Percentiles rank a stretch among this genome's conserved stretches.
These are phyloP conservation scores for Striga asiatica DNA, from an alignment of 257 asterid genomes.

Conservation along the genomic window DNA sequence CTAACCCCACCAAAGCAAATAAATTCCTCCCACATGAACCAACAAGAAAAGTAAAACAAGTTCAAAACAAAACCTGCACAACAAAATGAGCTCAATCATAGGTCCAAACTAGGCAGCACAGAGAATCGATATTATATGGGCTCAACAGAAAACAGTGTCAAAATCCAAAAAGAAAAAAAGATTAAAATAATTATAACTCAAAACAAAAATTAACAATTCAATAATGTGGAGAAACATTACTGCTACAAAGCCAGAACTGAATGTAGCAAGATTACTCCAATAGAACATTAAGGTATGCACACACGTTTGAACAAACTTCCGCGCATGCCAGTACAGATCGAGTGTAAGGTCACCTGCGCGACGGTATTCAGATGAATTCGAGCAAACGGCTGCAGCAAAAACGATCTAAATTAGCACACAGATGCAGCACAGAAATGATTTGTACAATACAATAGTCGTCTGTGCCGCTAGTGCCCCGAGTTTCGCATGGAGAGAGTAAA, in stretches of 20 bases:
- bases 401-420: not conserved
- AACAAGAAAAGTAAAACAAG: not conserved
- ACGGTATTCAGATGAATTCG: not conserved
- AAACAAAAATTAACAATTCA: not conserved
- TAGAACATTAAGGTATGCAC: not conserved
- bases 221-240: not conserved
- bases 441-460: not conserved
- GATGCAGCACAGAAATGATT: not conserved
- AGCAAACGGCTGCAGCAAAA: not conserved
- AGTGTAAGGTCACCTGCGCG: conserved; percentile 8
- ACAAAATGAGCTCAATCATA: too few species aligned
- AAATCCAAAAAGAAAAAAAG: not conserved
- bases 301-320: not conserved
- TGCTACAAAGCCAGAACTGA: not conserved
- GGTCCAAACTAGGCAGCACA: not conserved
- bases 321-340: not conserved
- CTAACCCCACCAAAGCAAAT: not conserved
- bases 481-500: conserved; percentile 8
- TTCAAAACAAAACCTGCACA: not conserved
- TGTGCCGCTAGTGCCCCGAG: conserved; percentile 7
- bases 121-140: not conserved
- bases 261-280: not conserved
- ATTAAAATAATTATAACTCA: not conserved
- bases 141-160: too few species aligned
- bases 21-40: not conserved